These are phyloP conservation scores for Fusarium sp. DNA, from an alignment of 2,329 filamentous ascomycete species.

Conservation along the genomic window DNA sequence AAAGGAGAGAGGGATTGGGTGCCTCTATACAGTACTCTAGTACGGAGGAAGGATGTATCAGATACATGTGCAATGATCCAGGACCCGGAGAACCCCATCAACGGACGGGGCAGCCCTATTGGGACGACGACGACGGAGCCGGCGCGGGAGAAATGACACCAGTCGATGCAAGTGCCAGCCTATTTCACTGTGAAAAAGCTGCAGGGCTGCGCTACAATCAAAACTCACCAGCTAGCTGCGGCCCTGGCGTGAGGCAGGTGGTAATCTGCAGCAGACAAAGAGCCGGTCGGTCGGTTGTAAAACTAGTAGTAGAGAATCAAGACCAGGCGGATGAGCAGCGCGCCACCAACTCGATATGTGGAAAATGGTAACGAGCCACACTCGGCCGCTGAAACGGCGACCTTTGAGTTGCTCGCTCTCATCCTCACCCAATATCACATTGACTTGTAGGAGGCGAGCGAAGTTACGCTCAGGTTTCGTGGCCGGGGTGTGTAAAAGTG, in stretches of 20 bases:
- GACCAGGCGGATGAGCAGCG: constrained; percentile 22
- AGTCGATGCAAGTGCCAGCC: constrained; percentile 36
- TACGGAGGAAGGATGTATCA: constrained; percentile 39
- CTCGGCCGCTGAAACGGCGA: constrained; percentile 25
- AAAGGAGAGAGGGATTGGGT: constrained; percentile 37
- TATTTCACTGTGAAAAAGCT: constrained; percentile 26
- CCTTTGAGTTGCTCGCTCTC: constrained; percentile 13
- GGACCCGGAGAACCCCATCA: constrained; percentile 38
- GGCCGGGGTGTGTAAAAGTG: constrained; percentile 16
- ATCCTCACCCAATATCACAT: constrained; percentile 28
- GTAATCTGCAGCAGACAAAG: constrained; percentile 40
- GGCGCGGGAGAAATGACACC: constrained; percentile 30
- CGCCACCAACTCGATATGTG: constrained; percentile 40
- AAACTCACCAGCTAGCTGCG: constrained; percentile 32
- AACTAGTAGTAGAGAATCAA: constrained; percentile 21
- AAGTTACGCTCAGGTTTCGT: constrained; percentile 31
- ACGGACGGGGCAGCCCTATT: constrained; percentile 46
- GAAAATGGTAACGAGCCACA: constrained; percentile 39
- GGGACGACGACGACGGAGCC: constrained; percentile 35
- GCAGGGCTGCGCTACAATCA: constrained; percentile 42
- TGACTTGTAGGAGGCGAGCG: constrained; percentile 26
- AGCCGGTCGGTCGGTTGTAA: constrained; percentile 17
- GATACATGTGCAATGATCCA: constrained; percentile 42
- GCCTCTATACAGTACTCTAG: constrained; percentile 33
- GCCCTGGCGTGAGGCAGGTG: constrained; percentile 18